Evolutionary conservation across 176 grass and related monocot genomes (phyloP).

Genomic region (Bonia amplexicaulis): DNA sequence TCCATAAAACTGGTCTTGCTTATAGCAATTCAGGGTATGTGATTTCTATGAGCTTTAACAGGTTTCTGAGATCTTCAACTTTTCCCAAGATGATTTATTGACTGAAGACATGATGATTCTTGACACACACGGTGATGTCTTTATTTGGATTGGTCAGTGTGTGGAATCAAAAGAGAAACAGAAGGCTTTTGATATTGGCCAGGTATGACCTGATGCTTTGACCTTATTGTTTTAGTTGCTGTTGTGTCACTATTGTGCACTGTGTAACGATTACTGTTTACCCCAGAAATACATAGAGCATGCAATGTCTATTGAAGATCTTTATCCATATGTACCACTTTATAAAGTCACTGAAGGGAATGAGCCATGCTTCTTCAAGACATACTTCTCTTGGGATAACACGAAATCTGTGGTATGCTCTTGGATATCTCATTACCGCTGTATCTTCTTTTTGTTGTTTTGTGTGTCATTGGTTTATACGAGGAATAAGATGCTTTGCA

Average conservation of each 20-base stretch:
- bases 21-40: slow-evolving; percentile 21
- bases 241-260: background rate
- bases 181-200: slow-evolving; percentile 82
- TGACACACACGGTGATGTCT: slow-evolving; percentile 84
- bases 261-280: background rate
- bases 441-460: slow-evolving; percentile 20
- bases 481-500: background rate
- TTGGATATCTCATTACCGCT: slow-evolving; percentile 1
- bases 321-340: slow-evolving; percentile 67
- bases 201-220: slow-evolving; percentile 41
- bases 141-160: slow-evolving; percentile 84
- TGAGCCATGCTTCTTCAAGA: slow-evolving; percentile 89
- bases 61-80: slow-evolving; percentile 90
- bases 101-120: slow-evolving; percentile 92
- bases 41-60: slow-evolving; percentile 34
- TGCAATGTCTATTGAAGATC: slow-evolving; percentile 73
- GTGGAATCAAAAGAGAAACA: slow-evolving; percentile 88
- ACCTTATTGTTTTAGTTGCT: slow-evolving; percentile 17
- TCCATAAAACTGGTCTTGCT: slow-evolving; percentile 14
- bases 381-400: slow-evolving; percentile 93
- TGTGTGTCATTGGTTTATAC: background rate
- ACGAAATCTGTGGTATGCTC: slow-evolving; percentile 65
- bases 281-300: slow-evolving; percentile 89
- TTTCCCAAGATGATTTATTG: slow-evolving; percentile 97
- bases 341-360: slow-evolving; percentile 85